phyloP scores from a whole-genome alignment of 345 rosid species.

The Citropsis articulata region DNA sequence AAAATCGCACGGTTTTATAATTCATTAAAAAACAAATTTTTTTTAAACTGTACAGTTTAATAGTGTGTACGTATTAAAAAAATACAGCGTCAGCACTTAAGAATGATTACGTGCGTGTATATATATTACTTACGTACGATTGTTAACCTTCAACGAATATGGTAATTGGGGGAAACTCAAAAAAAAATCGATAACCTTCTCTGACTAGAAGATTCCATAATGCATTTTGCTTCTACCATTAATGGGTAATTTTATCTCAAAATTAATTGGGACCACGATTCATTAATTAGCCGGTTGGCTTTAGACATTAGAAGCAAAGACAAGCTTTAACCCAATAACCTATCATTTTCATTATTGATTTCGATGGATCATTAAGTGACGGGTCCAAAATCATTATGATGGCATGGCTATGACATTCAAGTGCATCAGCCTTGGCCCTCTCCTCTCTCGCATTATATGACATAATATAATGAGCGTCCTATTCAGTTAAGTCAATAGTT shows the following conservation, averaged over 20 bases:
- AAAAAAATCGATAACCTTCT: neutral
- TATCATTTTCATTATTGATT: slow-evolving; percentile 10
- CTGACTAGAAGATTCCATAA: neutral
- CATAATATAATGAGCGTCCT: neutral
- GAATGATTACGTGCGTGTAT: too few species aligned
- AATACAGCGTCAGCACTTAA: too few species aligned
- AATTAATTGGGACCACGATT: neutral
- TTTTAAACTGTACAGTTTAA: too few species aligned
- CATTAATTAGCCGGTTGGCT: slow-evolving; percentile 5
- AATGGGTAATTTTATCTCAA: neutral
- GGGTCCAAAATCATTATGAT: slow-evolving; percentile 2
- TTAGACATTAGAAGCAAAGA: neutral
- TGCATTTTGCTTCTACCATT: neutral
- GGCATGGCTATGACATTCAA: neutral
- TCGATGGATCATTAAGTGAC: neutral
- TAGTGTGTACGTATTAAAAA: too few species aligned
- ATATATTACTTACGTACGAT: too few species aligned
- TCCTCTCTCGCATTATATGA: neutral
- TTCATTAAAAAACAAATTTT: too few species aligned
- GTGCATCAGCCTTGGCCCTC: neutral
- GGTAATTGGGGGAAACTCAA: too few species aligned
- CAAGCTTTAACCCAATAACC: neutral
- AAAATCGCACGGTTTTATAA: too few species aligned
- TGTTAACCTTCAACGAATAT: too few species aligned
- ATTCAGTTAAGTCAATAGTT: neutral